Conservation (phyloP, 768 basidiomycete genomes). For the Pleurotus cornucopiae region DNA sequence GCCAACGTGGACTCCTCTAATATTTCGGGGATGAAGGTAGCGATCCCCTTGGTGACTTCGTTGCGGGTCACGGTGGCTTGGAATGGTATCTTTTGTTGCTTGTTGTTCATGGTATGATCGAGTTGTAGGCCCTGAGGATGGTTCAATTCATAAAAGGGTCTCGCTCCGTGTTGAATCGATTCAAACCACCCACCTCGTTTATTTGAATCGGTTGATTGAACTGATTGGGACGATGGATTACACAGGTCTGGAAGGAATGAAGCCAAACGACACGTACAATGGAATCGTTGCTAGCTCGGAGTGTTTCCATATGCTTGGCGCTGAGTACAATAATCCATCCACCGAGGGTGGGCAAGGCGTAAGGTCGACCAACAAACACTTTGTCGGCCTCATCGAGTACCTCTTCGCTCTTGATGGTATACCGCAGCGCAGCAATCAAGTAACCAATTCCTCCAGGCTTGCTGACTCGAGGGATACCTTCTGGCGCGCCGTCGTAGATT, state of each 20-base stretch:
- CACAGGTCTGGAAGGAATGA: neutral
- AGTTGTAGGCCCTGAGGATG: slow-evolving; percentile 23
- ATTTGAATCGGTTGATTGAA: slow-evolving; percentile 31
- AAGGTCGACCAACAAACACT: slow-evolving; percentile 24
- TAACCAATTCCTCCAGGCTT: slow-evolving; percentile 29
- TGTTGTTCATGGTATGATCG: slow-evolving; percentile 31
- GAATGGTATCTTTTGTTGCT: slow-evolving; percentile 29
- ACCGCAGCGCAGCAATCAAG: slow-evolving; percentile 29
- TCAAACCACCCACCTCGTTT: slow-evolving; percentile 17
- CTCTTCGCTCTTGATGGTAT: slow-evolving; percentile 24
- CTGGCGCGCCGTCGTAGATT: slow-evolving; percentile 10
- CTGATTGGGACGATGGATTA: slow-evolving; percentile 14
- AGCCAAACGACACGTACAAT: slow-evolving; percentile 18
- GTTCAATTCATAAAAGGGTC: no score
- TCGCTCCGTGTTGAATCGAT: neutral
- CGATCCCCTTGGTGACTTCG: slow-evolving; percentile 31
- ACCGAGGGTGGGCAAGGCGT: slow-evolving; percentile 31
- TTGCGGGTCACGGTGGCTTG: slow-evolving; percentile 30
- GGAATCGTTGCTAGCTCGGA: slow-evolving; percentile 28
- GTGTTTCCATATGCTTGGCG: slow-evolving; percentile 25
- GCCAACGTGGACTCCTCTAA: slow-evolving; percentile 30
- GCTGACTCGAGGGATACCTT: slow-evolving; percentile 28
- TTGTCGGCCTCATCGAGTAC: slow-evolving; percentile 26
- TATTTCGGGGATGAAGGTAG: slow-evolving; percentile 31
- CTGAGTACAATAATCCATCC: slow-evolving; percentile 30